Conservation (phyloP, 768 basidiomycete species). For the Scleroderma bovista region DNA sequence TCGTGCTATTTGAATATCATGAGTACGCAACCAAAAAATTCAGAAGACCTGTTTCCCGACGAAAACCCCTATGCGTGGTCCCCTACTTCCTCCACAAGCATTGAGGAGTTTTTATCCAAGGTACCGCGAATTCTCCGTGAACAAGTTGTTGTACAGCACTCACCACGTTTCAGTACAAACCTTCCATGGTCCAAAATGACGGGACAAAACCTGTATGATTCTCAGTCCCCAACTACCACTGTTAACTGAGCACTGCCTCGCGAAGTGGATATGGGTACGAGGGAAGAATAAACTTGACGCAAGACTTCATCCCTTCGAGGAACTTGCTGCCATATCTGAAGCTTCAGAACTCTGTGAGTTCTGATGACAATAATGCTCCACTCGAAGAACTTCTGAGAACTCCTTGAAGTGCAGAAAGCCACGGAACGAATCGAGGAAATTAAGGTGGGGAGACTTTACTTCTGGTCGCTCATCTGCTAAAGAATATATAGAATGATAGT, state of each 20-base stretch:
- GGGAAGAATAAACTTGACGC: conserved; percentile 7
- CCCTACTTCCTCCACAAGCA: conserved; percentile 32
- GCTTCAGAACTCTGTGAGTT: conserved; percentile 40
- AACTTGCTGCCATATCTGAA: conserved; percentile 37
- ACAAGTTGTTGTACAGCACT: background rate
- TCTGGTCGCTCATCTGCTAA: conserved; percentile 1
- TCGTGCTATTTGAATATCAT: too few species aligned
- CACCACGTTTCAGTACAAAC: conserved; percentile 48
- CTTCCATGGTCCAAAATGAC: conserved; percentile 75
- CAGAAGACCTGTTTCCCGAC: conserved; percentile 38
- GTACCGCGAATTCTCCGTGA: conserved; percentile 23
- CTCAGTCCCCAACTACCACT: background rate
- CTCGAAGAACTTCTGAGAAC: background rate
- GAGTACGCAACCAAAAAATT: conserved; percentile 3
- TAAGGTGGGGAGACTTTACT: conserved; percentile 35
- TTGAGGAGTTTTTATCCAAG: conserved; percentile 54
- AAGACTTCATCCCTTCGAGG: conserved; percentile 4
- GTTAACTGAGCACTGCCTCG: background rate
- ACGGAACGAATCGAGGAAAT: conserved; percentile 55
- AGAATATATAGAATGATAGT: conserved; percentile 45
- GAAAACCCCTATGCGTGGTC: conserved; percentile 52
- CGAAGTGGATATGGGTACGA: conserved; percentile 65
- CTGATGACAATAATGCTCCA: background rate
- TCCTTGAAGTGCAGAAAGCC: conserved; percentile 46
- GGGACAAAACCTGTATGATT: conserved; percentile 63